phyloP scores from a whole-genome alignment of 306 rosid species.

The Parietaria judaica region DNA sequence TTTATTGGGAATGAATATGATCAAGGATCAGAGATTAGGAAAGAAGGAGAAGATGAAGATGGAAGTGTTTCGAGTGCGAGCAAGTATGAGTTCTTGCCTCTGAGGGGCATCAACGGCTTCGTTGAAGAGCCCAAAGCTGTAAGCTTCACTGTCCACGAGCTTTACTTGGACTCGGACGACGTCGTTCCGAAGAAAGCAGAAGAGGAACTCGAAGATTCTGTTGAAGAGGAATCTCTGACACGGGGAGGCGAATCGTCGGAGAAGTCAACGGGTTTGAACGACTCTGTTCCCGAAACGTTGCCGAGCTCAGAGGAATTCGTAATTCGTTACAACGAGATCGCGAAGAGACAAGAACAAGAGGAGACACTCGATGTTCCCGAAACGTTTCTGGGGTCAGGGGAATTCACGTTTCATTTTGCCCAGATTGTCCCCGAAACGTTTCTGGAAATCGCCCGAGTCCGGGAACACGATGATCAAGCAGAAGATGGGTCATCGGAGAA shows the following conservation, averaged over 20 bases:
- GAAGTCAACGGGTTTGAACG: not conserved
- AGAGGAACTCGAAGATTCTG: not conserved
- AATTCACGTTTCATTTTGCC: too few species aligned
- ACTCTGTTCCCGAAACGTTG: not conserved
- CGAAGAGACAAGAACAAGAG: not conserved
- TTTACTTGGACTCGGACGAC: slow-evolving; percentile 29
- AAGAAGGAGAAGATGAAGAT: slow-evolving; percentile 13
- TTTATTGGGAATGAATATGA: slow-evolving; percentile 23
- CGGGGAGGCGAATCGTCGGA: not conserved
- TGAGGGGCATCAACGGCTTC: slow-evolving; percentile 26
- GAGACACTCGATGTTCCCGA: too few species aligned
- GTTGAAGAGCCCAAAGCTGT: slow-evolving; percentile 43
- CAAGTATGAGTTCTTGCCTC: slow-evolving; percentile 28
- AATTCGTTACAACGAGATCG: not conserved
- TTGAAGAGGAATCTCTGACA: slow-evolving; percentile 1
- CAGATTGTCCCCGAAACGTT: too few species aligned
- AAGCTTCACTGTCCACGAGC: slow-evolving; percentile 41
- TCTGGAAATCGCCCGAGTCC: too few species aligned
- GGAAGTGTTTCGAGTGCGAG: slow-evolving; percentile 15
- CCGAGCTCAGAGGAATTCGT: not conserved
- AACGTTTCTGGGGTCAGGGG: not conserved
- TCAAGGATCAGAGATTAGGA: not conserved
- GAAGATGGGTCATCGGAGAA: too few species aligned
- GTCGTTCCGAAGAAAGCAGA: not conserved
- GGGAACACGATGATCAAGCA: too few species aligned